These are phyloP conservation scores for Physcomitrellopsis africana DNA, from an alignment of 225 moss, liverwort and hornwort genomes.

Conservation along the genomic window DNA sequence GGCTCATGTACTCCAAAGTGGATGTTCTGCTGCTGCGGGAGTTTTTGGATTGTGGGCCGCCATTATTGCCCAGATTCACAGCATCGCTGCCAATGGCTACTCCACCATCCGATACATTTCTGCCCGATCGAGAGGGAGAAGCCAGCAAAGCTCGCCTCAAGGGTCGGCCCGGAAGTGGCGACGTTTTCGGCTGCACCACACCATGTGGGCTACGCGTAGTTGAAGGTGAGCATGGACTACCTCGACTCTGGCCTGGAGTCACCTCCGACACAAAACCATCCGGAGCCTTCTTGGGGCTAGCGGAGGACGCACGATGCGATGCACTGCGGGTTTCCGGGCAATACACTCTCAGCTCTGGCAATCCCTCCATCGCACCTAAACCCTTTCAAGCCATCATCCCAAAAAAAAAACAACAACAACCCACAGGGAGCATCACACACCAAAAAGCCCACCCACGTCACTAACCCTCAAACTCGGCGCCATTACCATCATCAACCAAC, in stretches of 20 bases:
- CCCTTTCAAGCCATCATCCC: slow-evolving; percentile 10
- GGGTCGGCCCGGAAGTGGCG: slow-evolving; percentile 40
- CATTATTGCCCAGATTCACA: slow-evolving; percentile 13
- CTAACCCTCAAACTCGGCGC: too few relatives aligned
- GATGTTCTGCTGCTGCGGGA: slow-evolving; percentile 26
- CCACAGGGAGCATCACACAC: too few relatives aligned
- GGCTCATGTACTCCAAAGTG: slow-evolving; percentile 45
- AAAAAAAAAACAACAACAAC: too few relatives aligned
- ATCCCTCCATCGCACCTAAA: slow-evolving; percentile 34
- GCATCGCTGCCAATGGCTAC: neutral
- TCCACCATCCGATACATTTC: slow-evolving; percentile 8
- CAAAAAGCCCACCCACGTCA: too few relatives aligned
- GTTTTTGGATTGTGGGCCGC: neutral
- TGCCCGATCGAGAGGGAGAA: slow-evolving; percentile 22
- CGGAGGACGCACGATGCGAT: slow-evolving; percentile 34
- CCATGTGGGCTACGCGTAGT: slow-evolving; percentile 11
- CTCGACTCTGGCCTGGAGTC: slow-evolving; percentile 11
- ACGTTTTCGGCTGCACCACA: slow-evolving; percentile 28
- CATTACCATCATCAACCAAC: neutral
- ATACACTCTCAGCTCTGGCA: slow-evolving; percentile 25
- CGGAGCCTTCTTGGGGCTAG: slow-evolving; percentile 40
- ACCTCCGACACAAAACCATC: slow-evolving; percentile 35
- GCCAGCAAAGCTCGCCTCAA: slow-evolving; percentile 40
- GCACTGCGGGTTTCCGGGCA: slow-evolving; percentile 31
- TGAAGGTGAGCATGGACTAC: slow-evolving; percentile 15